Evolutionary conservation across 768 basidiomycete genomes (phyloP), one percentile per base, ranked within the genome.

Genomic region (Auricularia sp.): DNA sequence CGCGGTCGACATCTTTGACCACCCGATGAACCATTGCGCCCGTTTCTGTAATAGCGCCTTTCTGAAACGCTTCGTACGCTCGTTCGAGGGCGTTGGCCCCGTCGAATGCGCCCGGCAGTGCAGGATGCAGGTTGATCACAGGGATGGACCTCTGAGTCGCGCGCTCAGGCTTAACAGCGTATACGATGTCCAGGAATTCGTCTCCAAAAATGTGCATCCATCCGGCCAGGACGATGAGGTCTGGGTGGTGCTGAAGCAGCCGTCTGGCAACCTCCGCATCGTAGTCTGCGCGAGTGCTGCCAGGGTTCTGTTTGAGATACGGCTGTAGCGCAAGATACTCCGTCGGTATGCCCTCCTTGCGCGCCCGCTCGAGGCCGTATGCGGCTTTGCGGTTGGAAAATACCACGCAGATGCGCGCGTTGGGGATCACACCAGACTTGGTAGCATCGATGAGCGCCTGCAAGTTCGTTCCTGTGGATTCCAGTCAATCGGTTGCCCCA

Each of bases 131-230:
- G 73, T 98, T 99, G 78, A 99, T 96, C 67, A 97, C 90, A 0
- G 92, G 88, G 2, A 96, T 83, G 1, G 79, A 74, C 62, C 69
- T 69, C 44, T 34, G 16, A 24, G 7, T n/a, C 34, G 51, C 42
- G 10, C 51, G 44, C 39, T 8, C 8, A 7, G 39, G 39, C 42
- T 67, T 71, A 21, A 66, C 66, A n/a, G 64, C 64, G 33, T 68
- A 65, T 62, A 92, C 73, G 37, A 85, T 79, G 21, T 91, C 83
- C 66, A 98, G 75, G 74, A 98, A 98, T 0, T 77, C 78, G 63
- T 91, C 87, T 65, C 88, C 86, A 65, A 98, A 81, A 70, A 98
- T 92, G 71, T 98, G 95, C 96, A 99, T 98, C 92, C 94, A 99
- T 0, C 97, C 97, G 0, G 96, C 97, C n/a, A 98, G 81, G 6